Evolutionary conservation across 148 eudicot species (phyloP).

Genomic region (Vaccinium corymbosum): DNA sequence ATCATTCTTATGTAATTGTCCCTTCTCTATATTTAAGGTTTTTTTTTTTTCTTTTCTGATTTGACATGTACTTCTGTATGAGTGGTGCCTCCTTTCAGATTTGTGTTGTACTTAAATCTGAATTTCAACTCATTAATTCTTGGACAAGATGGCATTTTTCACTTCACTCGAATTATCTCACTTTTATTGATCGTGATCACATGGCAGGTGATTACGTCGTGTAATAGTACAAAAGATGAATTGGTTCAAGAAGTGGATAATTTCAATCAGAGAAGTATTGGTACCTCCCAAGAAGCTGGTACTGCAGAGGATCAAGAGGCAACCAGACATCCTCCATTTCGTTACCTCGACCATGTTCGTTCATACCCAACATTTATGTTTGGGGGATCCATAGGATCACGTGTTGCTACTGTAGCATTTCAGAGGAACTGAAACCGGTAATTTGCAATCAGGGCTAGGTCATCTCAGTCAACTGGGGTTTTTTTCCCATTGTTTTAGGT

Average conservation of each 20-base stretch:
- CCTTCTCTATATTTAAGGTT: background rate
- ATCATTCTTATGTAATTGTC: background rate
- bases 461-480: conserved; percentile 14
- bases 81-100: background rate
- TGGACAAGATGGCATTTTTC: background rate
- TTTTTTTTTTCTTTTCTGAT: background rate
- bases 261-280: conserved; percentile 56
- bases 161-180: background rate
- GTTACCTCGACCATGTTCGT: conserved; percentile 77
- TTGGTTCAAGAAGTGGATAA: conserved; percentile 77
- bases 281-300: conserved; percentile 35
- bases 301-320: conserved; percentile 35
- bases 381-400: conserved; percentile 93
- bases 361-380: conserved; percentile 91
- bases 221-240: conserved; percentile 94
- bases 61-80: background rate
- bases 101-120: background rate
- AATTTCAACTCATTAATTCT: background rate
- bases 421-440: conserved; percentile 43
- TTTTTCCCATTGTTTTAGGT: background rate
- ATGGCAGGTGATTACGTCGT: conserved; percentile 85
- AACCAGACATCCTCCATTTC: conserved; percentile 38
- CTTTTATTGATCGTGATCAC: background rate
- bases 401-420: conserved; percentile 93
- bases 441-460: background rate